Percentiles rank a stretch among this genome's conserved stretches.
Evolutionary conservation across 2,329 filamentous ascomycete species (phyloP).

Genomic region (Colletotrichum orbiculare): DNA sequence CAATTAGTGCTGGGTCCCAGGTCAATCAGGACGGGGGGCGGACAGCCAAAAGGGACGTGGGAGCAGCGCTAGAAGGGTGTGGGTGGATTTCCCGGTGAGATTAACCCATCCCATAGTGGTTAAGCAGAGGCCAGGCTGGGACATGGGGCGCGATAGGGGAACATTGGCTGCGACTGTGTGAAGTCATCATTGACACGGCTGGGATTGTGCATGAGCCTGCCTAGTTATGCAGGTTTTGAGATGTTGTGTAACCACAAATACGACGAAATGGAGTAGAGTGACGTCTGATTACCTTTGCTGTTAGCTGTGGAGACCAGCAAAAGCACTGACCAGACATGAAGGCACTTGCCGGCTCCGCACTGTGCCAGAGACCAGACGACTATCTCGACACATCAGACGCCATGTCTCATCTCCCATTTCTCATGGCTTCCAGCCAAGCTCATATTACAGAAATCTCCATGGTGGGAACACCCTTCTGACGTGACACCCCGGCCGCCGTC

Average conservation of each 20-base stretch:
- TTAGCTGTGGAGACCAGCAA: neutral
- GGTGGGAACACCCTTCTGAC: constrained; percentile 28
- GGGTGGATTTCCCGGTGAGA: constrained; percentile 55
- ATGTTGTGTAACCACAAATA: neutral
- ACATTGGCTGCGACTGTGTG: constrained; percentile 39
- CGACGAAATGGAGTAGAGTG: neutral
- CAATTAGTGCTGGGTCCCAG: neutral
- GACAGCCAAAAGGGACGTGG: constrained; percentile 24
- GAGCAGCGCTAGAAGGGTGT: constrained; percentile 43
- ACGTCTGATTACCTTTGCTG: constrained; percentile 19
- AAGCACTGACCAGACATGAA: constrained; percentile 6
- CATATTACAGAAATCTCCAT: constrained; percentile 36
- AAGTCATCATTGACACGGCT: neutral
- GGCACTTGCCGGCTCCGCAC: constrained; percentile 2
- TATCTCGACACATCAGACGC: constrained; percentile 35
- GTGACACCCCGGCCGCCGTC: too few relatives aligned
- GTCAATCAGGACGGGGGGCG: constrained; percentile 13
- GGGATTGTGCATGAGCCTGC: constrained; percentile 12
- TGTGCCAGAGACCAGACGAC: constrained; percentile 32
- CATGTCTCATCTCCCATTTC: constrained; percentile 36
- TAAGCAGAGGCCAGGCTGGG: constrained; percentile 36
- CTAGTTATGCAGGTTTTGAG: constrained; percentile 17
- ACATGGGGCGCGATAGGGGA: constrained; percentile 44
- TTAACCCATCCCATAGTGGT: constrained; percentile 48
- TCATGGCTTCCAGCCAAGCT: constrained; percentile 32